phyloP scores from a whole-genome alignment of 192 early-diverging fungal genomes.

The Coemansia sp. region DNA sequence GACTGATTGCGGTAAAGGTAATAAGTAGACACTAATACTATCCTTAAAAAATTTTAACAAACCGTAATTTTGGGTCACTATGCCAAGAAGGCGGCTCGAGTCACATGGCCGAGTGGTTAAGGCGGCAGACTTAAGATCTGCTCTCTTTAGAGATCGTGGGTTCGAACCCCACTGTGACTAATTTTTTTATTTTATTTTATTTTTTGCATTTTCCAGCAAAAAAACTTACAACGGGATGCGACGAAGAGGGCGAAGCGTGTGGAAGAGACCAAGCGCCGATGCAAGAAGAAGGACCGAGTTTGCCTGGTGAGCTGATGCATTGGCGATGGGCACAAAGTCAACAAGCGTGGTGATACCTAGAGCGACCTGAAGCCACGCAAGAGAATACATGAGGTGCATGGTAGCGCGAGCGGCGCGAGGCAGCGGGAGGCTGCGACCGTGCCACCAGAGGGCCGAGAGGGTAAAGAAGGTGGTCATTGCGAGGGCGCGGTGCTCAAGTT shows the following conservation, averaged over 20 bases:
- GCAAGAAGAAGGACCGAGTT: slow-evolving; percentile 86
- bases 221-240: slow-evolving; percentile 20
- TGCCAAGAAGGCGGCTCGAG: not conserved
- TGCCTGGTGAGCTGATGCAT: slow-evolving; percentile 94
- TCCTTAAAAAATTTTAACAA: no score
- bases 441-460: slow-evolving; percentile 72
- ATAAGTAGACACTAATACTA: no score
- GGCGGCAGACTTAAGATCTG: slow-evolving; percentile 43
- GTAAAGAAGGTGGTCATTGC: slow-evolving; percentile 79
- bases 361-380: slow-evolving; percentile 73
- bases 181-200: slow-evolving; percentile 1
- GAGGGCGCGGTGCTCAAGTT: slow-evolving; percentile 93
- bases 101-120: slow-evolving; percentile 37
- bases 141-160: slow-evolving; percentile 41
- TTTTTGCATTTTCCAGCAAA: not conserved
- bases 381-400: slow-evolving; percentile 73
- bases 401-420: slow-evolving; percentile 67
- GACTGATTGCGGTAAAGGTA: no score
- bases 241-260: slow-evolving; percentile 42
- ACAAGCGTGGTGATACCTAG: slow-evolving; percentile 93
- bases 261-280: slow-evolving; percentile 54
- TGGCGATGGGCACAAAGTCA: slow-evolving; percentile 87
- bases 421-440: slow-evolving; percentile 69
- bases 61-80: no score
- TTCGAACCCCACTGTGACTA: slow-evolving; percentile 38